Evolutionary conservation across 306 rosid species (phyloP).

Genomic region (Cucurbita ficifolia): DNA sequence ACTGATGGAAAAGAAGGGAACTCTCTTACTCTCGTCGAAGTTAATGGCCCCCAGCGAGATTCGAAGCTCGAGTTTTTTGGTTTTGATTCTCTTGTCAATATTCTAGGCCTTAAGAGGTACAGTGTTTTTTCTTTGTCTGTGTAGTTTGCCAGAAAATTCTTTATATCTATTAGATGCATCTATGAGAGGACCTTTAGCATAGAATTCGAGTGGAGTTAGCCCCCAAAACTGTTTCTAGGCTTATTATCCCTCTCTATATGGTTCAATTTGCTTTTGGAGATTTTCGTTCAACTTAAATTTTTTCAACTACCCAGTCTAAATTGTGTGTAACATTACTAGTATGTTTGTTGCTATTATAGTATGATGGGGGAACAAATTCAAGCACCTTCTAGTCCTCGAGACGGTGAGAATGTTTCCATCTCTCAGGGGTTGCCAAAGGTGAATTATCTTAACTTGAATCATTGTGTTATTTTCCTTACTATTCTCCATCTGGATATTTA

Average conservation of each 20-base stretch:
- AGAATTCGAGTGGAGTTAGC: not conserved
- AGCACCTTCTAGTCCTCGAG: constrained; percentile 86
- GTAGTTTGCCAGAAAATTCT: not conserved
- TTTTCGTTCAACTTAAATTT: not conserved
- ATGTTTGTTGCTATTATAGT: constrained; percentile 30
- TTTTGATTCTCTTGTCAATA: constrained; percentile 97
- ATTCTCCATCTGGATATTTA: constrained; percentile 1
- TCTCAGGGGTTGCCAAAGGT: constrained; percentile 74
- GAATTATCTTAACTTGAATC: constrained; percentile 12
- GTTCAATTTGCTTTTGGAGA: not conserved
- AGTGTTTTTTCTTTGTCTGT: not conserved
- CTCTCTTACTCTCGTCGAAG: constrained; percentile 25
- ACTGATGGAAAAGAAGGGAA: constrained; percentile 28
- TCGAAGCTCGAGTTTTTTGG: constrained; percentile 89
- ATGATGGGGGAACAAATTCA: constrained; percentile 78
- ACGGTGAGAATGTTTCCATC: constrained; percentile 74
- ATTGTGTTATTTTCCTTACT: constrained; percentile 4
- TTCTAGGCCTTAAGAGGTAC: constrained; percentile 96
- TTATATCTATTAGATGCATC: not conserved
- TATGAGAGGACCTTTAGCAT: not conserved
- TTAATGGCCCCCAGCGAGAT: constrained; percentile 59
- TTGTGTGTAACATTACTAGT: not conserved
- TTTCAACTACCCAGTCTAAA: not conserved
- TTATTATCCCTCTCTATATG: not conserved
- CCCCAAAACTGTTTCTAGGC: not conserved